A percentile compares a stretch with the other conserved stretches of the same genome.
phyloP scores from a whole-genome alignment of 805 yeast species.

The Spencermartinsiella europaea region DNA sequence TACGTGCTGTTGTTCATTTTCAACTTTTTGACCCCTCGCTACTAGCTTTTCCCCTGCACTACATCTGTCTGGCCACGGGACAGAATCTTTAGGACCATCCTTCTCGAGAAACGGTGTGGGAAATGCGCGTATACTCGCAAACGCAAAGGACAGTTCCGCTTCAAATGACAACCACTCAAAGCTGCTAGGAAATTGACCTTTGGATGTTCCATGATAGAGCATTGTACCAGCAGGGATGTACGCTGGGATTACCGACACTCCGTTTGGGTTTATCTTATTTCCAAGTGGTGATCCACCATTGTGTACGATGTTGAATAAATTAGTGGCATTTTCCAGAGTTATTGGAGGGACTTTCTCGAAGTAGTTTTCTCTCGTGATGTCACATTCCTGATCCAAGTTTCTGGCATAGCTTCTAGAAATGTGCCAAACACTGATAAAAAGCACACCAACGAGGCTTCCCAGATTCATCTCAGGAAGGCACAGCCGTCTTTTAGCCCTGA shows the following conservation, averaged over 20 bases:
- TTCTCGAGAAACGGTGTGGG: neutral
- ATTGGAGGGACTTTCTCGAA: neutral
- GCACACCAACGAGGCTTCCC: too few species aligned
- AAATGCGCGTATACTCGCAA: neutral
- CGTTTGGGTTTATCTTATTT: slow-evolving; percentile 3
- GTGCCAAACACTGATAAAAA: too few species aligned
- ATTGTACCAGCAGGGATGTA: slow-evolving; percentile 39
- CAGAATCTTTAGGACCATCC: neutral
- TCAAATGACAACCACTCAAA: slow-evolving; percentile 65
- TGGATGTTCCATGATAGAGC: slow-evolving; percentile 47
- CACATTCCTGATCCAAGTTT: too few species aligned
- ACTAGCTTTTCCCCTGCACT: too few species aligned
- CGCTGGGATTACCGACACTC: slow-evolving; percentile 8
- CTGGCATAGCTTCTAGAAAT: too few species aligned
- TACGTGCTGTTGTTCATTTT: neutral
- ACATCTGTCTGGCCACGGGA: neutral
- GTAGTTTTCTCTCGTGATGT: neutral
- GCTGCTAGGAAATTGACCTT: slow-evolving; percentile 39
- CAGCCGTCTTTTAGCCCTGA: too few species aligned
- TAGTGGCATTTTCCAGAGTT: slow-evolving; percentile 7
- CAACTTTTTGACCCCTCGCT: neutral
- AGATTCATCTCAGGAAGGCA: too few species aligned
- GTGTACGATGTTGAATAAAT: slow-evolving; percentile 45
- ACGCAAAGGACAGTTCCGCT: slow-evolving; percentile 48
- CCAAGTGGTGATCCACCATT: slow-evolving; percentile 30